Base-by-base conservation (phyloP, 169 alveolate genomes). In the Besnoitia besnoiti region DNA sequence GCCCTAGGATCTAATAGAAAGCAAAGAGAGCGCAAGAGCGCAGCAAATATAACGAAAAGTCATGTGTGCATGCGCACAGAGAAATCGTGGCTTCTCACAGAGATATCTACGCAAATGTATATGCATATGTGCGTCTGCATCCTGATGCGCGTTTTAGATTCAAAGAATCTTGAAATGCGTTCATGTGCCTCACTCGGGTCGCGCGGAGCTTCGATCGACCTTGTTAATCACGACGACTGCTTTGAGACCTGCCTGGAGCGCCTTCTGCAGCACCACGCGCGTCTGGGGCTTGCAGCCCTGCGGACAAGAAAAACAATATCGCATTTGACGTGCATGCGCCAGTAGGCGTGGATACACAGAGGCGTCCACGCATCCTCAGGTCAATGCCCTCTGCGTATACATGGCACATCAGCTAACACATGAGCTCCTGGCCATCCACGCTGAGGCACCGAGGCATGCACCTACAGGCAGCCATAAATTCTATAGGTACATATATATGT, bases 231-330 rank as follows among this genome's bases (percentile, higher is more conserved):
- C 97, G 37, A 96, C 96, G 24, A 93, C 90, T 33, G 93, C 89
- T 10, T 59, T 94, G 12, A 95, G 94, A 14, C 93, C 87, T 77
- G 94, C 92, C 80, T 92, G 85, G 30, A 97, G 84, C 0, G 98
- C 98, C 93, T 96, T 97, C 95, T 97, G 90, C 62, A 98, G 95
- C 19, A 98, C 99, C 85, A 96, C 97, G 90, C 97, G 95, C 3
- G 95, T 95, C 91, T 95, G 95, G 62, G 94, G 94, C 93, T 91
- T 90, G 35, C 95, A 95, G 30, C 95, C 96, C 90, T 92, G 94
- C 85, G 62, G 77, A 12, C 14, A 39, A 16, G 0, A 7, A 21
- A 19, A 16, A 0, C 30, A 55, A 55, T 0, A 49, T 44, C 37
- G 24, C 3, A 44, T 0, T 21, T n/a, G 10, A 47, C 3, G 0